Percentiles rank a stretch among this genome's conserved stretches.
Evolutionary conservation across 495 filamentous ascomycete species (phyloP).

Genomic region (Aspergillus conjunctus): DNA sequence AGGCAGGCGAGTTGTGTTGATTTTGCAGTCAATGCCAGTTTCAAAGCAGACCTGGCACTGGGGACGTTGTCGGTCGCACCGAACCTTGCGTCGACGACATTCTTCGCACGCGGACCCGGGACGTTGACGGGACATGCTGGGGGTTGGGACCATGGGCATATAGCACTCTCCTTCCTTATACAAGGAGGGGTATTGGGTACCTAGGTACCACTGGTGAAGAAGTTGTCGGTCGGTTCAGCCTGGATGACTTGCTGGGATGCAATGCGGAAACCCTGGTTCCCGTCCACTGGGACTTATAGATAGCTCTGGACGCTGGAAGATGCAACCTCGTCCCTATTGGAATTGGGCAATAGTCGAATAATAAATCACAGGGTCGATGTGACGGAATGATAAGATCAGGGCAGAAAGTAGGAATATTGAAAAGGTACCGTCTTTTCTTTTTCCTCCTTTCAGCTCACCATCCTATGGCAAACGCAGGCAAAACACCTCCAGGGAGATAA

Average conservation of each 20-base stretch:
- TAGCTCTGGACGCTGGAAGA: background rate
- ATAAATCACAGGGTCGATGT: background rate
- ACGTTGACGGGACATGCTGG: conserved; percentile 25
- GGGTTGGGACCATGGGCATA: conserved; percentile 16
- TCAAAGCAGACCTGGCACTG: conserved; percentile 53
- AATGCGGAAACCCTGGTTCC: background rate
- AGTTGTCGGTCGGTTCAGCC: background rate
- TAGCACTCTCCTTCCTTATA: background rate
- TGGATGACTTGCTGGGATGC: background rate
- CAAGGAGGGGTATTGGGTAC: background rate
- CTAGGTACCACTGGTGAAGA: background rate
- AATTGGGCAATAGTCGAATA: conserved; percentile 9
- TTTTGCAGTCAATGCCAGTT: conserved; percentile 49
- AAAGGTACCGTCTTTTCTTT: background rate
- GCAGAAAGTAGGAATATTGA: background rate
- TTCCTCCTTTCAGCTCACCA: conserved; percentile 3
- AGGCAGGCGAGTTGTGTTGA: conserved; percentile 46
- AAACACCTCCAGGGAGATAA: too few species aligned
- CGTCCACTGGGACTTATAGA: conserved; percentile 14
- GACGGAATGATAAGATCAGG: conserved; percentile 12
- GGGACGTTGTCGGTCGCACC: conserved; percentile 55
- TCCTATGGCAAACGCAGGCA: background rate
- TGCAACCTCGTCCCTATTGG: conserved; percentile 7
- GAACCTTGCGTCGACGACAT: conserved; percentile 45
- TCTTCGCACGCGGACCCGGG: conserved; percentile 42